Percentiles rank a stretch among this genome's conserved stretches.
phyloP scores from a whole-genome alignment of 179 eudicot genomes.

The Vitellaria paradoxa region DNA sequence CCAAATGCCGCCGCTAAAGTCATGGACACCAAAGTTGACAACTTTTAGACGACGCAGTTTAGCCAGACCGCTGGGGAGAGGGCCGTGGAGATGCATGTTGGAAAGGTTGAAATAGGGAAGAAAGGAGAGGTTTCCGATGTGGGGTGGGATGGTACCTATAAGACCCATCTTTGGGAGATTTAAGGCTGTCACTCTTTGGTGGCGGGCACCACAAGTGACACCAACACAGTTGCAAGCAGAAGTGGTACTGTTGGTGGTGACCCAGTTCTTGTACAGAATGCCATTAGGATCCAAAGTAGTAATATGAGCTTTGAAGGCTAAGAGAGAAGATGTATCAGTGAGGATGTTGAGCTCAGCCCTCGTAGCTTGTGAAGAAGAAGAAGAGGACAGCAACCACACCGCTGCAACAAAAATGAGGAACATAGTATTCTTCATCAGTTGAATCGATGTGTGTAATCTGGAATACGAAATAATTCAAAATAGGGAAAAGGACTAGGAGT shows the following conservation, averaged over 20 bases:
- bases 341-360: too few relatives aligned
- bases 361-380: too few relatives aligned
- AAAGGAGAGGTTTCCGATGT: constrained; percentile 8
- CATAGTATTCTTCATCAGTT: background rate
- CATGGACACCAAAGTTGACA: background rate
- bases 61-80: background rate
- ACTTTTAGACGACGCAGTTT: background rate
- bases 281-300: background rate
- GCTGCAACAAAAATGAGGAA: too few relatives aligned
- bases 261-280: background rate
- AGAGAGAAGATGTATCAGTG: background rate
- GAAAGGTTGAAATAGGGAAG: background rate
- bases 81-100: background rate
- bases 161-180: background rate
- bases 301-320: constrained; percentile 4
- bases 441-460: too few relatives aligned
- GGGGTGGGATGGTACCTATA: too few relatives aligned
- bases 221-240: background rate
- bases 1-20: background rate
- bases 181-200: background rate
- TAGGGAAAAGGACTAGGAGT: too few relatives aligned
- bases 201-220: background rate
- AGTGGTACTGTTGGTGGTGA: background rate
- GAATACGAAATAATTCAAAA: too few relatives aligned
- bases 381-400: too few relatives aligned